Conservation (phyloP, 495 filamentous ascomycete genomes). For the Talaromyces liani region DNA sequence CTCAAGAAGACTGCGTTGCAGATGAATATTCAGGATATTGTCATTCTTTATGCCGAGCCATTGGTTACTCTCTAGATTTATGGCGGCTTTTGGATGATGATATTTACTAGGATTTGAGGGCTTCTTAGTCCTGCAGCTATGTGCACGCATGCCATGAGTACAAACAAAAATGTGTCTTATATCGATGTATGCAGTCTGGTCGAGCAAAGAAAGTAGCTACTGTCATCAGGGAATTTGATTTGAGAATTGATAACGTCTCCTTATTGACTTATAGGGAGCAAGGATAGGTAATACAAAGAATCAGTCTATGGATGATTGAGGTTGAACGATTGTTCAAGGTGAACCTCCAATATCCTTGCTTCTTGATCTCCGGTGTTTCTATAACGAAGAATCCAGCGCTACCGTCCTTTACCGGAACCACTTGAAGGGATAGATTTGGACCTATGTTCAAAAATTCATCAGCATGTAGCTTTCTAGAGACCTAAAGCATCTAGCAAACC, state of each 20-base stretch:
- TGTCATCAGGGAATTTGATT: background rate
- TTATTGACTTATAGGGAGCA: background rate
- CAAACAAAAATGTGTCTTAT: background rate
- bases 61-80: background rate
- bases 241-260: background rate
- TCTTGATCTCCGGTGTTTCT: background rate
- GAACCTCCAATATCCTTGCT: background rate
- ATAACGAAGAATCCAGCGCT: background rate
- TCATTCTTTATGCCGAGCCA: background rate
- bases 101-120: background rate
- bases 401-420: background rate
- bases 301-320: background rate
- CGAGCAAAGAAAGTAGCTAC: background rate
- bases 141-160: background rate
- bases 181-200: background rate
- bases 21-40: conserved; percentile 12
- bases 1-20: conserved; percentile 44
- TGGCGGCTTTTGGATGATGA: background rate
- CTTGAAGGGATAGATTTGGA: background rate
- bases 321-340: background rate
- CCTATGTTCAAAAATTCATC: background rate
- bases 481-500: background rate
- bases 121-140: background rate
- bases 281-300: background rate
- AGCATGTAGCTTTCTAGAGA: background rate